Evolutionary conservation across 768 basidiomycete genomes (phyloP).

Genomic region (Boletus vinaceobasis): DNA sequence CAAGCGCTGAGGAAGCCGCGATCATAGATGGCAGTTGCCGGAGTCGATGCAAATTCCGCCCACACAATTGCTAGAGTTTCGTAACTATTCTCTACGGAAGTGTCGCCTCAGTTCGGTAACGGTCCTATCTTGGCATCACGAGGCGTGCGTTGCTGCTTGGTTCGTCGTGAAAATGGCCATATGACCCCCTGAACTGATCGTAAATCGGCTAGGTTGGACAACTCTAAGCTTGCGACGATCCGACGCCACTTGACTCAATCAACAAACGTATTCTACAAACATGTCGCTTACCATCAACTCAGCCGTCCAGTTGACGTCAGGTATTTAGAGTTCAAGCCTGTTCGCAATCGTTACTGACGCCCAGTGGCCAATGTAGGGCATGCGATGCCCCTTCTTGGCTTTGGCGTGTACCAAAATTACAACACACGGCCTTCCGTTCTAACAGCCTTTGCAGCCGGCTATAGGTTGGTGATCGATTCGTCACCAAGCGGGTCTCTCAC

Average conservation of each 20-base stretch:
- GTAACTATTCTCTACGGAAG: constrained; percentile 4
- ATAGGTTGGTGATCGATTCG: constrained; percentile 39
- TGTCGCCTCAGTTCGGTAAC: constrained; percentile 1
- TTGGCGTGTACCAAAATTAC: constrained; percentile 70
- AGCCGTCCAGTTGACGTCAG: constrained; percentile 34
- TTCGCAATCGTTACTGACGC: constrained; percentile 1
- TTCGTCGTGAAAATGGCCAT: background rate
- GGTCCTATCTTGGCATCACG: background rate
- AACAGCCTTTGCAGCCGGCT: constrained; percentile 65
- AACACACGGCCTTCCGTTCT: constrained; percentile 51
- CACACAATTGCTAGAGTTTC: constrained; percentile 5
- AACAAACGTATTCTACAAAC: background rate
- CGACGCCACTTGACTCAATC: constrained; percentile 14
- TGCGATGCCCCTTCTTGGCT: constrained; percentile 62
- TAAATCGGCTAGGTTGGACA: background rate
- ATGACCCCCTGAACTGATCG: background rate
- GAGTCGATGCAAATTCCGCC: constrained; percentile 7
- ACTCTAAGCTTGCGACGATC: constrained; percentile 4
- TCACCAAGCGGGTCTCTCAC: background rate
- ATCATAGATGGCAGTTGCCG: background rate
- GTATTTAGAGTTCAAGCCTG: constrained; percentile 22
- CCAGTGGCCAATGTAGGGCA: constrained; percentile 37
- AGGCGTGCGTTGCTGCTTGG: background rate
- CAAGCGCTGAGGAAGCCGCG: background rate
- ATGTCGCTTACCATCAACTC: constrained; percentile 33